These are phyloP conservation scores for Zopfochytrium polystomum DNA, from an alignment of 371 early-diverging fungal species.

Conservation along the genomic window DNA sequence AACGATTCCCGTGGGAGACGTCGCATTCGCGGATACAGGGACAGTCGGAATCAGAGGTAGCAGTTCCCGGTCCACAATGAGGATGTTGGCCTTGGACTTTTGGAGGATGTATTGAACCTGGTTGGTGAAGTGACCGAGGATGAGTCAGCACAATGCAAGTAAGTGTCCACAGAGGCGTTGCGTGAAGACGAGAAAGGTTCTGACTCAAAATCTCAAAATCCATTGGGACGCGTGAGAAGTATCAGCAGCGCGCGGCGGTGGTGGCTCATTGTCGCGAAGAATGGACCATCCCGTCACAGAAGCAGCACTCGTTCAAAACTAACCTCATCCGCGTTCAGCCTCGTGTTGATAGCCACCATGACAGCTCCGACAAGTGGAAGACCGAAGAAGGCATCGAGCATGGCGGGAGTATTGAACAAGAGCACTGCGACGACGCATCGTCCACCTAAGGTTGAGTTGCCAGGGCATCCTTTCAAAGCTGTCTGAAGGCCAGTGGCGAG, in stretches of 20 bases:
- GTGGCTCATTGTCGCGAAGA: too few relatives aligned
- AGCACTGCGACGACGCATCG: conserved; percentile 49
- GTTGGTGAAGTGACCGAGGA: too few relatives aligned
- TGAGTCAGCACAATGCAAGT: too few relatives aligned
- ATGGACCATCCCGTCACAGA: too few relatives aligned
- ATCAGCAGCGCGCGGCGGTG: too few relatives aligned
- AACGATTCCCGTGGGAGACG: too few relatives aligned
- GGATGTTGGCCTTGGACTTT: conserved; percentile 52
- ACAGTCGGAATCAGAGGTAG: conserved; percentile 27
- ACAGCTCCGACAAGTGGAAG: conserved; percentile 62
- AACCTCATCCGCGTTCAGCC: conserved; percentile 56
- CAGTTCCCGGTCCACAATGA: conserved; percentile 59
- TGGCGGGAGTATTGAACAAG: conserved; percentile 59
- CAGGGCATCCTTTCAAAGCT: neutral
- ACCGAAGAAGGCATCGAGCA: conserved; percentile 62
- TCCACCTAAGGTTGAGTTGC: neutral
- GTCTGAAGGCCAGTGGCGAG: conserved; percentile 13
- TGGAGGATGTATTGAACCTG: conserved; percentile 61
- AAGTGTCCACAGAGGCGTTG: too few relatives aligned
- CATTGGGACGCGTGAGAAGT: too few relatives aligned
- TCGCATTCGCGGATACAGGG: too few relatives aligned
- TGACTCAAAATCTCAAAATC: too few relatives aligned
- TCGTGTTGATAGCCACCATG: conserved; percentile 63
- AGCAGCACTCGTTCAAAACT: too few relatives aligned
- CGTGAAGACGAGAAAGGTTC: too few relatives aligned